phyloP scores from a whole-genome alignment of 495 filamentous ascomycete genomes.

The Lophiostoma macrostomum region DNA sequence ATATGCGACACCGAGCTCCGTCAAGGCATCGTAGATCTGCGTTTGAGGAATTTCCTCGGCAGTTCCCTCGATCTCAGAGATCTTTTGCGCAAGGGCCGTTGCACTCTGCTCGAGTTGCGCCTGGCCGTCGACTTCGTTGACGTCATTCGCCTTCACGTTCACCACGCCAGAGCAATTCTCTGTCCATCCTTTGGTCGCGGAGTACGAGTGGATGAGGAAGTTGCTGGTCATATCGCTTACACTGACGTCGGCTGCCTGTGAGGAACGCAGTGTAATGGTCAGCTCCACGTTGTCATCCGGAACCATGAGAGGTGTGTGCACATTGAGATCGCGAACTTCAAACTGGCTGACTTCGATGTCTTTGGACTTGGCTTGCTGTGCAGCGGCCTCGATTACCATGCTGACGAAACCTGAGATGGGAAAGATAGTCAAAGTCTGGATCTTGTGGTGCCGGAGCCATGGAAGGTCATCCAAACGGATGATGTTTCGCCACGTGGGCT shows the following conservation, averaged over 20 bases:
- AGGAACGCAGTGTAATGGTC: constrained; percentile 16
- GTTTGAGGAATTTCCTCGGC: neutral
- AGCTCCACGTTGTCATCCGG: constrained; percentile 18
- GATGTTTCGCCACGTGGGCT: constrained; percentile 24
- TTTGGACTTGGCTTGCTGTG: constrained; percentile 14
- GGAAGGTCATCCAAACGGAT: constrained; percentile 21
- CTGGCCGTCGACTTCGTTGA: constrained; percentile 9
- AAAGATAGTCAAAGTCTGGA: constrained; percentile 18
- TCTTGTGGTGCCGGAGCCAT: constrained; percentile 22
- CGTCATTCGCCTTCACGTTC: neutral
- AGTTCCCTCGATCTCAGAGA: neutral
- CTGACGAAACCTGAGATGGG: constrained; percentile 21
- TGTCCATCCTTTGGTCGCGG: constrained; percentile 13
- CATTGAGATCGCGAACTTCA: constrained; percentile 7
- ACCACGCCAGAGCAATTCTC: constrained; percentile 20
- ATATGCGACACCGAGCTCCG: constrained; percentile 8
- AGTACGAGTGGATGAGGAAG: constrained; percentile 14
- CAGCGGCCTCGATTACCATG: constrained; percentile 23
- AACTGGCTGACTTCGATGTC: constrained; percentile 9
- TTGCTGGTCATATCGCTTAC: neutral
- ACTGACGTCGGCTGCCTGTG: neutral
- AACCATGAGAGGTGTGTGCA: constrained; percentile 6
- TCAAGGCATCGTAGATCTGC: constrained; percentile 5
- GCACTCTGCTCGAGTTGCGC: neutral
- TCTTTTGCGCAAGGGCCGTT: neutral